These are phyloP conservation scores for Plasmodium malariae DNA, from an alignment of 169 alveolate genomes.

Conservation along the genomic window DNA sequence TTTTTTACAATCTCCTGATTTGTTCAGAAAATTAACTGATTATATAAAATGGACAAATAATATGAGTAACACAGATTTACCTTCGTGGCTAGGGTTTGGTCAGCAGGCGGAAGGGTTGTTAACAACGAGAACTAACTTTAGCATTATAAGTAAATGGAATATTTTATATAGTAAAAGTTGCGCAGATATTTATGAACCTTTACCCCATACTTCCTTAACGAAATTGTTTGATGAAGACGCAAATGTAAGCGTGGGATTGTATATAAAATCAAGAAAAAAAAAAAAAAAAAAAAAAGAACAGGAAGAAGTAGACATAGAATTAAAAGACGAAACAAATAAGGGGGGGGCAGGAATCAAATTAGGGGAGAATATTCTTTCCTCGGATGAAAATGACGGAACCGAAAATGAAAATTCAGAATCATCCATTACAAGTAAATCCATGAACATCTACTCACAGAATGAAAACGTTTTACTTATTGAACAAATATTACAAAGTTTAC, in stretches of 20 bases:
- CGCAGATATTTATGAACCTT: slow-evolving; percentile 68
- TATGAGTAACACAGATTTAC: slow-evolving; percentile 75
- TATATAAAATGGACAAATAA: slow-evolving; percentile 68
- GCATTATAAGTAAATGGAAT: slow-evolving; percentile 71
- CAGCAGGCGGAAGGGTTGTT: slow-evolving; percentile 77
- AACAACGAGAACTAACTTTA: slow-evolving; percentile 64
- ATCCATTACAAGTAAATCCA: slow-evolving; percentile 14
- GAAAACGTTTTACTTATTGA: slow-evolving; percentile 78
- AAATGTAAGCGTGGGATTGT: not conserved
- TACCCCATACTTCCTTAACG: slow-evolving; percentile 45
- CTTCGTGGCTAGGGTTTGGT: slow-evolving; percentile 78
- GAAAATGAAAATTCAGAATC: slow-evolving; percentile 33
- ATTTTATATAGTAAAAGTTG: slow-evolving; percentile 60
- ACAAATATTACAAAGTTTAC: slow-evolving; percentile 85
- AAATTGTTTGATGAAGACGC: slow-evolving; percentile 31
- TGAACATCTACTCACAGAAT: slow-evolving; percentile 78
- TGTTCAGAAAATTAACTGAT: slow-evolving; percentile 70
- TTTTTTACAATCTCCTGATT: slow-evolving; percentile 68
- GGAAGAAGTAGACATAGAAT: not conserved
- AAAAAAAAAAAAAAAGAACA: not conserved
- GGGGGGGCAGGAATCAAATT: too few relatives aligned
- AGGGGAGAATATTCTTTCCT: not conserved
- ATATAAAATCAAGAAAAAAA: slow-evolving; percentile 11
- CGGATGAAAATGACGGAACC: slow-evolving; percentile 12
- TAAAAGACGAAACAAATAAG: too few relatives aligned